phyloP scores from a whole-genome alignment of 805 yeast genomes.

The Yarrowia sp. region DNA sequence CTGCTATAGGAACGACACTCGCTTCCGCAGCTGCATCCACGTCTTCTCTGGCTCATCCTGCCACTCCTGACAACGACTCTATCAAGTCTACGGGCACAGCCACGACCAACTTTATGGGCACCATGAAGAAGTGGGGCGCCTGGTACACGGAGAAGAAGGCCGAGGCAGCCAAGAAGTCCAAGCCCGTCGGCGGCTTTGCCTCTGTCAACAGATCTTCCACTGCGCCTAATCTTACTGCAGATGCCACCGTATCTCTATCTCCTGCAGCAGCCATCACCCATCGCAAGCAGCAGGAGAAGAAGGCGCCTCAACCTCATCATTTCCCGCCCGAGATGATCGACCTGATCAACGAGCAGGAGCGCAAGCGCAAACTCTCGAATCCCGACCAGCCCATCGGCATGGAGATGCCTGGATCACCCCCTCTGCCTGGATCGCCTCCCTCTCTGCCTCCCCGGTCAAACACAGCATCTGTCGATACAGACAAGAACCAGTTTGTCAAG shows the following conservation, averaged over 20 bases:
- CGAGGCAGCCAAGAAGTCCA: background rate
- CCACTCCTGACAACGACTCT: background rate
- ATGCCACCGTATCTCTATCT: background rate
- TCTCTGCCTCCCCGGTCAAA: conserved; percentile 13
- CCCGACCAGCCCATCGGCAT: conserved; percentile 17
- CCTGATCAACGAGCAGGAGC: conserved; percentile 27
- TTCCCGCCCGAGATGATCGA: conserved; percentile 37
- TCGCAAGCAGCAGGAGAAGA: conserved; percentile 6
- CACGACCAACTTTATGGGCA: conserved; percentile 3
- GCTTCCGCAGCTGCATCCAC: conserved; percentile 19
- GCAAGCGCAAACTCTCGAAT: conserved; percentile 14
- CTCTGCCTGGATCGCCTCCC: conserved; percentile 1
- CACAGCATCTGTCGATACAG: conserved; percentile 3
- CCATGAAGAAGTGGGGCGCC: conserved; percentile 34
- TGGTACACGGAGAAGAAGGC: conserved; percentile 33
- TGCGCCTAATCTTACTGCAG: conserved; percentile 1
- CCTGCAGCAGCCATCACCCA: conserved; percentile 8
- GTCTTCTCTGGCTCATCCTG: background rate
- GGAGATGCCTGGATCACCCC: conserved; percentile 22
- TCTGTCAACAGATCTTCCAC: background rate
- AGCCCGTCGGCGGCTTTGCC: background rate
- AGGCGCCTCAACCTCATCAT: conserved; percentile 35
- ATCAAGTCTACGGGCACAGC: background rate
- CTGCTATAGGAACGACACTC: background rate
- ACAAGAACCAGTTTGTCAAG: conserved; percentile 23